Base-by-base conservation (phyloP, 371 early-diverging fungal species). In the Apophysomyces elegans region DNA sequence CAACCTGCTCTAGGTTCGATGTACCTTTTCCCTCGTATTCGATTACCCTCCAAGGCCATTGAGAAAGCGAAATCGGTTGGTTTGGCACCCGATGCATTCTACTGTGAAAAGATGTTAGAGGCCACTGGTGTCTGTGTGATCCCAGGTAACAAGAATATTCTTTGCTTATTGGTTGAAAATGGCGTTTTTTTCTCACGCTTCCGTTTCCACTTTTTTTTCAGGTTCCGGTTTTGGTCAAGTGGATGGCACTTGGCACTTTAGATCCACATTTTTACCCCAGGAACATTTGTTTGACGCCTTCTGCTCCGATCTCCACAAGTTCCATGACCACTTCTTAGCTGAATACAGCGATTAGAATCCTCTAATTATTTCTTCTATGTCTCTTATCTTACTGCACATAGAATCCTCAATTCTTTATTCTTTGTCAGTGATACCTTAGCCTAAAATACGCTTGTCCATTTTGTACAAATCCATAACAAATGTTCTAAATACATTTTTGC, bases 221-320 rank as follows among this genome's bases (percentile, higher is more conserved):
- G 82, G 83, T 50, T 74, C 90, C 37, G 99, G 99, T 9, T 99
- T 99, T 74, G 91, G 93, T 35, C 98, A 99, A 85, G 84, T 85
- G 61, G 88, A 89, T 8, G 93, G 91, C 54, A 97, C 97, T 1
- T 96, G 86, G 81, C 99, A 99, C 75, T 97, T 98, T 85, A 85
- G 99, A 67, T 90, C 91, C 18, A 98, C 99, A 4, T 99, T 99
- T 81, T 73, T 99, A 73, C 98, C 99, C 16, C 92, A 90, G 26
- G 97, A 97, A 73, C 85, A 93, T 41, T 79, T 93, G 63, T 93
- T 99, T 87, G 96, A 95, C 63, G 86, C 79, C 54, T 97, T 99
- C 64, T 95, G 95, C 62, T 61, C 67, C 18, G 83, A 79, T 45
- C 73, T 97, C 63, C 72, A 77, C 65, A 71, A 73, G 39, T 99